phyloP scores from a whole-genome alignment of 371 early-diverging fungal species.

The Ordospora pajunii region DNA sequence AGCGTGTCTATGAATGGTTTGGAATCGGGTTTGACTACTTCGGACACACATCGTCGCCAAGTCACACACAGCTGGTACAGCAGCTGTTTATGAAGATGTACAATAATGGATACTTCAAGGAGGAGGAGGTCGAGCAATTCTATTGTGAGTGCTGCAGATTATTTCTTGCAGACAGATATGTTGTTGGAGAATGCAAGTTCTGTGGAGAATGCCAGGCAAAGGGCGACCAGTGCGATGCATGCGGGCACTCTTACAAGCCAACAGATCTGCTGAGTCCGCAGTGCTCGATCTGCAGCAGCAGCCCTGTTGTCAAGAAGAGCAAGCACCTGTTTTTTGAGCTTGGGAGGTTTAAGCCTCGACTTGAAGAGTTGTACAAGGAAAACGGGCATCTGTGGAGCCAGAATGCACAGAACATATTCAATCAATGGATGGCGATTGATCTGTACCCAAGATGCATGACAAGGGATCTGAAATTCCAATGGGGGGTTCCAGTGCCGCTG shows the following conservation, averaged over 20 bases:
- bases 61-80: constrained; percentile 82
- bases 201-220: constrained; percentile 72
- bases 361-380: constrained; percentile 68
- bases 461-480: constrained; percentile 78
- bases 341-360: constrained; percentile 66
- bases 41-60: constrained; percentile 80
- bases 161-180: constrained; percentile 95
- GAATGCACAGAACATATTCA: constrained; percentile 80
- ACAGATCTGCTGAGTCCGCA: constrained; percentile 81
- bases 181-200: constrained; percentile 84
- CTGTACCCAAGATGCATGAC: constrained; percentile 90
- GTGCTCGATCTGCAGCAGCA: constrained; percentile 78
- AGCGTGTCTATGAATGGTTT: constrained; percentile 86
- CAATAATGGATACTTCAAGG: constrained; percentile 67
- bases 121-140: constrained; percentile 74
- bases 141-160: constrained; percentile 81
- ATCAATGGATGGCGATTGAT: constrained; percentile 89
- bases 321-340: constrained; percentile 85
- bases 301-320: constrained; percentile 66
- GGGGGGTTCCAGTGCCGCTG: constrained; percentile 95
- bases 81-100: constrained; percentile 75
- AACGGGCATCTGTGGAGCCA: constrained; percentile 73
- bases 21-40: constrained; percentile 83
- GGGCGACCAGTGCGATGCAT: constrained; percentile 98
- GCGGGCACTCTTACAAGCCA: constrained; percentile 79